These are phyloP conservation scores for Fragaria ananassa DNA, from an alignment of 306 rosid genomes.

Conservation along the genomic window DNA sequence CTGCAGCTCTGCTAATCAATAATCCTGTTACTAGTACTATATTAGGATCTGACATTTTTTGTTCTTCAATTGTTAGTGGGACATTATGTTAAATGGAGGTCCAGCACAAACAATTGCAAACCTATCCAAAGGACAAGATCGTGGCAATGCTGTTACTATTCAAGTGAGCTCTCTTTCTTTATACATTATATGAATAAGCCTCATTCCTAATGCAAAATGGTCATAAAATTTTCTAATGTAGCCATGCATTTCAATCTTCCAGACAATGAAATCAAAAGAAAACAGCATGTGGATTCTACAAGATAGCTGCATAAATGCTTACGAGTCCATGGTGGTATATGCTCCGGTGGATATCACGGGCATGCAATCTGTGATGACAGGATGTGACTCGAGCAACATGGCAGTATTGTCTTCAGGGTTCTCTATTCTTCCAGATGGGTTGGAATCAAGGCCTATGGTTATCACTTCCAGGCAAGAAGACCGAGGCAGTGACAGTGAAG, in stretches of 20 bases:
- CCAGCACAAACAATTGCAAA: conserved; percentile 72
- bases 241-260: conserved; percentile 17
- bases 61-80: conserved; percentile 61
- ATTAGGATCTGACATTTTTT: conserved; percentile 10
- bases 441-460: conserved; percentile 72
- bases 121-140: conserved; percentile 90
- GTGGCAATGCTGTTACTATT: conserved; percentile 86
- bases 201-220: not conserved
- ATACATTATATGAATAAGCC: not conserved
- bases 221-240: conserved; percentile 14
- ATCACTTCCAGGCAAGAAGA: conserved; percentile 72
- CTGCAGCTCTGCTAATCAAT: not conserved
- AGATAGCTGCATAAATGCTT: conserved; percentile 83
- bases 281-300: conserved; percentile 81
- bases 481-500: conserved; percentile 59
- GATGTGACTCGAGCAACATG: conserved; percentile 85
- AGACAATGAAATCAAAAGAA: conserved; percentile 73
- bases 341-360: conserved; percentile 74
- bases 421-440: conserved; percentile 83
- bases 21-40: not conserved
- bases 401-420: conserved; percentile 84
- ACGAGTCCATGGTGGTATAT: conserved; percentile 85
- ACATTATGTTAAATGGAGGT: conserved; percentile 70
- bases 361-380: conserved; percentile 87
- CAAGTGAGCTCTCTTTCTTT: conserved; percentile 52